Percentiles rank a stretch among this genome's conserved stretches.
These are phyloP conservation scores for Aspergillus sp. DNA, from an alignment of 2,329 filamentous ascomycete species.

Conservation along the genomic window DNA sequence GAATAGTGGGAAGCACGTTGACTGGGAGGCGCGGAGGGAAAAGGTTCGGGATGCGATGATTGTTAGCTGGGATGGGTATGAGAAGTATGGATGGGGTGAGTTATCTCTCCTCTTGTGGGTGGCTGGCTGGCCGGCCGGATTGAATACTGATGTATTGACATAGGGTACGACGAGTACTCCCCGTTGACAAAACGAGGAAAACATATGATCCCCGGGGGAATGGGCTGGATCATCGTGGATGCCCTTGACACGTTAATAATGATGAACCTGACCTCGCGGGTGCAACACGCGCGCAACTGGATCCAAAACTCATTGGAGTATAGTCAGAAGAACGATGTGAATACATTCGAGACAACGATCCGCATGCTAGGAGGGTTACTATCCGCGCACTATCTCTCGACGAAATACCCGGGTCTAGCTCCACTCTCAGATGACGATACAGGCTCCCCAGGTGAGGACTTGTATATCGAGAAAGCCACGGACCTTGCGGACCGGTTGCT, in stretches of 20 bases:
- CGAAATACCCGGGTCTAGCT: conserved; percentile 68
- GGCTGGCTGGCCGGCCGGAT: background rate
- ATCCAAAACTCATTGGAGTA: conserved; percentile 72
- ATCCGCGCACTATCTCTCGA: conserved; percentile 91
- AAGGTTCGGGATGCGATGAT: conserved; percentile 82
- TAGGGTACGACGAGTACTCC: conserved; percentile 64
- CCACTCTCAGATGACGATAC: conserved; percentile 63
- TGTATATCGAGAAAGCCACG: conserved; percentile 92
- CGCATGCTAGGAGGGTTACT: conserved; percentile 91
- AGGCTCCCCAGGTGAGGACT: conserved; percentile 69
- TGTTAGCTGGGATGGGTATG: conserved; percentile 87
- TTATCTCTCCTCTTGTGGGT: conserved; percentile 11
- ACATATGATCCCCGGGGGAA: conserved; percentile 78
- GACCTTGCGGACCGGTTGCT: conserved; percentile 83
- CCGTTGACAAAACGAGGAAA: conserved; percentile 69
- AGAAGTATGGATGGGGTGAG: conserved; percentile 88
- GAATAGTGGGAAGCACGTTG: conserved; percentile 34
- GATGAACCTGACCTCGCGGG: conserved; percentile 87
- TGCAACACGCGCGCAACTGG: conserved; percentile 83
- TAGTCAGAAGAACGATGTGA: conserved; percentile 90
- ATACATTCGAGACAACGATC: conserved; percentile 96
- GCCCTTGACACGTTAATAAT: conserved; percentile 93
- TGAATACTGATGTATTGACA: conserved; percentile 10
- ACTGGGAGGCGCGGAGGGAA: conserved; percentile 73
- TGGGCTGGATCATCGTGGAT: conserved; percentile 98